These are phyloP conservation scores for Theobroma cacao DNA, from an alignment of 345 rosid species.

Conservation along the genomic window DNA sequence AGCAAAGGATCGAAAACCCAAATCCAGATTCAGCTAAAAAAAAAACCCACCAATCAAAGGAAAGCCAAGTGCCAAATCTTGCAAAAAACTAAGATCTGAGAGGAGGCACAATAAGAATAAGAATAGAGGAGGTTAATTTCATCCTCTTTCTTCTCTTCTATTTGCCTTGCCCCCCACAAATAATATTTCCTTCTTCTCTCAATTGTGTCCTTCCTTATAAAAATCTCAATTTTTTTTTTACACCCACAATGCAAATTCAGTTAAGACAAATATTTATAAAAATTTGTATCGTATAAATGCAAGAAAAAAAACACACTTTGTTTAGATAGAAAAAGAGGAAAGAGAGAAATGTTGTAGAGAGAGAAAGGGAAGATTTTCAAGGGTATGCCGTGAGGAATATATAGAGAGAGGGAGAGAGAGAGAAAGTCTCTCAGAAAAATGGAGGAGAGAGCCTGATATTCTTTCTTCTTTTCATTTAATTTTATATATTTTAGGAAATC, in stretches of 20 bases:
- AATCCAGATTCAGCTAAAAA: conserved; percentile 34
- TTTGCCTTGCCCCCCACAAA: conserved; percentile 41
- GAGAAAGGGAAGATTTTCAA: conserved; percentile 6
- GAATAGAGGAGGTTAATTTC: conserved; percentile 59
- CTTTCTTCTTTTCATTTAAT: neutral
- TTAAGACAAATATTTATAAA: conserved; percentile 24
- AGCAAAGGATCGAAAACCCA: conserved; percentile 39
- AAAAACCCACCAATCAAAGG: conserved; percentile 61
- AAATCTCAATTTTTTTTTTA: conserved; percentile 3
- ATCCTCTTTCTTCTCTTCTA: conserved; percentile 45
- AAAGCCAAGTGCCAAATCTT: conserved; percentile 75
- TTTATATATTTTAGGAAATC: neutral
- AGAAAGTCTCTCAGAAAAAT: neutral
- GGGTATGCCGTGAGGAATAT: conserved; percentile 32
- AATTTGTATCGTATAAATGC: conserved; percentile 3
- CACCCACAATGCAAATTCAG: conserved; percentile 43
- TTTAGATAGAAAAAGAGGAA: neutral
- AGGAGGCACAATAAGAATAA: conserved; percentile 41
- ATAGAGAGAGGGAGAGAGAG: conserved; percentile 28
- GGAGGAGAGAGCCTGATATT: conserved; percentile 22
- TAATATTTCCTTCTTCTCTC: conserved; percentile 21
- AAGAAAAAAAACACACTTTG: neutral
- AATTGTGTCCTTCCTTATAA: conserved; percentile 20
- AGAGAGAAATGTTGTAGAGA: conserved; percentile 5
- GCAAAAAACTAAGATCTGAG: conserved; percentile 68